Base-by-base conservation (phyloP, 805 yeast species). In the Saturnispora silvae region DNA sequence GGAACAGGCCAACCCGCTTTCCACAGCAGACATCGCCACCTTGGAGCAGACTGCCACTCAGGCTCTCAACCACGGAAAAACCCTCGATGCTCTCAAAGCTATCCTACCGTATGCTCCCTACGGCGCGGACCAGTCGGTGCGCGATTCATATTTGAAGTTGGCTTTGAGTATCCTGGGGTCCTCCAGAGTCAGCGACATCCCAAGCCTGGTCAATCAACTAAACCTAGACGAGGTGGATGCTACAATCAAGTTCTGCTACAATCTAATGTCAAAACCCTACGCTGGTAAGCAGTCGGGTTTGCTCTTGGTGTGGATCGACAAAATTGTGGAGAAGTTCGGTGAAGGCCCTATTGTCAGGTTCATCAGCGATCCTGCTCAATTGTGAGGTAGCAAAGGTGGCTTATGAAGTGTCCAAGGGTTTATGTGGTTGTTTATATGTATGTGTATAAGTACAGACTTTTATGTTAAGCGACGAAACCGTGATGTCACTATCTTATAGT, bases 221-320 rank as follows among this genome's bases (percentile, higher is more conserved):
- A 57, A 67, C 28, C 49, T 70, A 14, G 77, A 73, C 41, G 82
- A 85, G 53, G 81, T 79, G 47, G 89, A 83, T 48, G 75, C 72
- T 2, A 70, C 92, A 51, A 67, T 86, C 32, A 92, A 92, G 56
- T 83, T 81, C 56, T 64, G 92, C 37, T 92, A 87, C 61, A 80
- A 78, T 51, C 85, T 85, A 22, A 85, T 92, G 95, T 64, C 77
- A 31, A 61, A 77, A 9, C 70, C 77, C 22, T 77, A 75, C 47
- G 87, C 92, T 9, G 83, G 84, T 45, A 82, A 80, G 50, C 85
- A 79, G 45, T 95, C 96, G 15, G 95, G 95, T 33, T 68, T 79
- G 33, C 59, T 92, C 48, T 71, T 92, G 49, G 74, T 80, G 23
- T 92, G 98, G 98, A 84, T 80, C 54, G 96, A 89, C 48, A 86